Conservation (phyloP, 2,329 filamentous ascomycete species). For the Calonectria leucothoes region DNA sequence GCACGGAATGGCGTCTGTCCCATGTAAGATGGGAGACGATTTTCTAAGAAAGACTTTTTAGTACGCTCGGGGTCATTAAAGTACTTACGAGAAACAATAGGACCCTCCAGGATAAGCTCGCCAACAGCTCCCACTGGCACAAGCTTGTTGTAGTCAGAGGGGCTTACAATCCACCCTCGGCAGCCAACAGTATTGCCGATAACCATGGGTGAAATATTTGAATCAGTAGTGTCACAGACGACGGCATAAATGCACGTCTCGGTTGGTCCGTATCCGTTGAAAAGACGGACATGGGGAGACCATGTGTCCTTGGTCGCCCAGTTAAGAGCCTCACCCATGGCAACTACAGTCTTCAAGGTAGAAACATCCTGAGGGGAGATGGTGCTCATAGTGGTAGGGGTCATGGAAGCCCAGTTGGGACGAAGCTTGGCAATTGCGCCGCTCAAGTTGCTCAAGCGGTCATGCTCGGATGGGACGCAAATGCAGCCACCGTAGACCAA, state of each 20-base stretch:
- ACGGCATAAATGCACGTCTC: neutral
- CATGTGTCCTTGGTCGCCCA: neutral
- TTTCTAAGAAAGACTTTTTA: neutral
- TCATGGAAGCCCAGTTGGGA: neutral
- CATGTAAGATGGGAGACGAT: neutral
- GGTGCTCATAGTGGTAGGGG: neutral
- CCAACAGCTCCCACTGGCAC: neutral
- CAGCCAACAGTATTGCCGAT: neutral
- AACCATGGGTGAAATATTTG: neutral
- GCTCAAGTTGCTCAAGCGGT: neutral
- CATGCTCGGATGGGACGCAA: neutral
- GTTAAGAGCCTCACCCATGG: neutral
- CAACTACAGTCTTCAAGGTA: neutral
- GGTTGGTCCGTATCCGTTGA: neutral
- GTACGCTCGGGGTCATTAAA: neutral
- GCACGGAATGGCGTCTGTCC: neutral
- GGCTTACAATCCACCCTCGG: neutral
- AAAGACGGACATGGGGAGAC: neutral
- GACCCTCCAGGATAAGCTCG: neutral
- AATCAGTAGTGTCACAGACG: neutral
- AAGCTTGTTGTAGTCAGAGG: neutral
- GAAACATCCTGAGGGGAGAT: neutral
- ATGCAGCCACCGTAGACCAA: neutral
- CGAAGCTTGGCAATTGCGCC: neutral
- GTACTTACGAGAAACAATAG: slow-evolving; percentile 4